Conservation (phyloP, 2,329 filamentous ascomycete species). For the Fusarium brevicatenulatum region DNA sequence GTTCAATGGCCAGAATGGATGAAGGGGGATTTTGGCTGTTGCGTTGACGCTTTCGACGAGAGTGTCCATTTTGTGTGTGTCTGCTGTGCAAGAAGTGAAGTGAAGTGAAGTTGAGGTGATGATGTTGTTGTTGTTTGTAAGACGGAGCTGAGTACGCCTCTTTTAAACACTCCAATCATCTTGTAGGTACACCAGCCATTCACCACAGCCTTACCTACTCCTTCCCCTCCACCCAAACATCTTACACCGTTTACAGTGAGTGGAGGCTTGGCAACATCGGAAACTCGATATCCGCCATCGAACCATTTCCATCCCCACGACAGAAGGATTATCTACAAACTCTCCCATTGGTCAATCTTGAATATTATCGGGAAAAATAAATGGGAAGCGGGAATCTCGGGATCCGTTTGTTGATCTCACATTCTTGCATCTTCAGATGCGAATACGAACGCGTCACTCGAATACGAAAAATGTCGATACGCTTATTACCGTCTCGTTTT, state of each 20-base stretch:
- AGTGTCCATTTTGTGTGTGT: slow-evolving; percentile 23
- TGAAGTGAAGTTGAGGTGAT: not conserved
- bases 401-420: slow-evolving; percentile 1
- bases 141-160: not conserved
- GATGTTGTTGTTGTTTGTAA: not conserved
- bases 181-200: not conserved
- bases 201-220: not conserved
- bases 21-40: slow-evolving; percentile 45
- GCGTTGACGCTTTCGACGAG: not conserved
- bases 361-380: not conserved
- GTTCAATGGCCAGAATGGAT: slow-evolving; percentile 78
- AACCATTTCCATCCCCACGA: slow-evolving; percentile 13
- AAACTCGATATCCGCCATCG: slow-evolving; percentile 36
- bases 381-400: slow-evolving; percentile 15
- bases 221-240: not conserved
- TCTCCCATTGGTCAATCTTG: slow-evolving; percentile 6
- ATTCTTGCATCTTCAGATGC: not conserved
- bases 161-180: not conserved
- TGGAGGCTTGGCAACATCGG: slow-evolving; percentile 25
- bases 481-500: no score
- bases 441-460: slow-evolving; percentile 31
- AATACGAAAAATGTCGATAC: slow-evolving; percentile 5
- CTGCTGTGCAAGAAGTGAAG: not conserved
- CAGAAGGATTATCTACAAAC: not conserved
- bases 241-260: not conserved